Evolutionary conservation across 257 asterid genomes (phyloP).

Genomic region (Galeopsis tetrahit): DNA sequence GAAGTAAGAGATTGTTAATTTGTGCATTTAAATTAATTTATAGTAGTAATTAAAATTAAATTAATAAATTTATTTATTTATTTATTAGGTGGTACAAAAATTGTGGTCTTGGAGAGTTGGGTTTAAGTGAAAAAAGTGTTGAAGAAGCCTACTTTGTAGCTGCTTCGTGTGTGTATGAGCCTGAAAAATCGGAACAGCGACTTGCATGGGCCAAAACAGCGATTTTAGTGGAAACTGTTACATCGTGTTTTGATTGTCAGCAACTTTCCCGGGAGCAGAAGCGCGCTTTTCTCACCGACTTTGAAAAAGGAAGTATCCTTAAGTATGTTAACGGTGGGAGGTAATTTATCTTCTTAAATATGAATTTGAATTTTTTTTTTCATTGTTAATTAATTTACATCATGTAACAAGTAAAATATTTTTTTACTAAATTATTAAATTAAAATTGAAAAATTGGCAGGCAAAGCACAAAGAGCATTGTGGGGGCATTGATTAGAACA

Average conservation of each 20-base stretch:
- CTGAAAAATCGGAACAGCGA: conserved; percentile 60
- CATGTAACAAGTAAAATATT: too few species aligned
- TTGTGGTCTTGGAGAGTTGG: conserved; percentile 46
- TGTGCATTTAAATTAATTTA: background rate
- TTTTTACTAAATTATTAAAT: too few species aligned
- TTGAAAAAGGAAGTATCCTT: conserved; percentile 39
- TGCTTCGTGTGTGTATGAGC: conserved; percentile 64
- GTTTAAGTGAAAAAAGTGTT: conserved; percentile 48
- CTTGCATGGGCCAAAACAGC: conserved; percentile 80
- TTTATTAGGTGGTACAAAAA: conserved; percentile 46
- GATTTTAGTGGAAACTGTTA: conserved; percentile 50
- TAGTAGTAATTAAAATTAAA: background rate
- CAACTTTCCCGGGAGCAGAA: conserved; percentile 41
- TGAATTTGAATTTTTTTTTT: too few species aligned
- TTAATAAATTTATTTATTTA: too few species aligned
- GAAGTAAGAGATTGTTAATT: conserved; percentile 46
- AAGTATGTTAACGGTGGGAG: conserved; percentile 43
- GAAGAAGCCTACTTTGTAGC: conserved; percentile 53
- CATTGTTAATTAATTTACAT: too few species aligned
- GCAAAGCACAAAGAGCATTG: conserved; percentile 48
- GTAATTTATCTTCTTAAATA: conserved; percentile 31
- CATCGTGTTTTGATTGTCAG: conserved; percentile 36
- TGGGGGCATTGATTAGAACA: conserved; percentile 47
- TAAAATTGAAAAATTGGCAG: conserved; percentile 27
- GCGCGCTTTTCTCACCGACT: conserved; percentile 47